Percentiles rank a stretch among this genome's conserved stretches.
phyloP scores from a whole-genome alignment of 2,329 filamentous ascomycete species.

The Aspergillus nomiae region DNA sequence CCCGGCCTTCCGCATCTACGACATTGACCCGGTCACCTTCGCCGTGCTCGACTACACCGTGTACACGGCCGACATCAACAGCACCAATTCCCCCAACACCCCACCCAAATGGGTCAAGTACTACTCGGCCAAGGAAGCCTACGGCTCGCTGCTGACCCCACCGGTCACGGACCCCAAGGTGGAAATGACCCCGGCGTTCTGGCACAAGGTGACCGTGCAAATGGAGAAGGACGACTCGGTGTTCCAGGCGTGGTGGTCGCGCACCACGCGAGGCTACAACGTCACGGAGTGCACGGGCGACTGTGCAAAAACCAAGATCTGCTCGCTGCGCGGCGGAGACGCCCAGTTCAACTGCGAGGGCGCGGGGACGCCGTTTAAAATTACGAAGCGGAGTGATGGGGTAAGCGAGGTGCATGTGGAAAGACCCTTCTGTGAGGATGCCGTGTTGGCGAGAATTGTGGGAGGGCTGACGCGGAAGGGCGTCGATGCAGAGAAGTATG shows the following conservation, averaged over 20 bases:
- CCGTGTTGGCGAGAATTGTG: conserved; percentile 26
- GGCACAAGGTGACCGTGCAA: conserved; percentile 58
- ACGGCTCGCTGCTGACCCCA: conserved; percentile 51
- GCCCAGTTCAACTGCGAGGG: conserved; percentile 55
- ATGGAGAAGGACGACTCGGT: conserved; percentile 48
- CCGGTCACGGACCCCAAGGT: conserved; percentile 39
- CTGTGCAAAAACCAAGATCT: conserved; percentile 53
- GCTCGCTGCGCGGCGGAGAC: conserved; percentile 55
- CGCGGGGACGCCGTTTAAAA: conserved; percentile 28
- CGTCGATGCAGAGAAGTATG: background rate
- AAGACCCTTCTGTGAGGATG: conserved; percentile 27
- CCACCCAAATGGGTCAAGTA: conserved; percentile 56
- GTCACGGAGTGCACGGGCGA: conserved; percentile 44
- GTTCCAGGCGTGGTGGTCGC: conserved; percentile 52
- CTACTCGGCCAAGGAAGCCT: conserved; percentile 59
- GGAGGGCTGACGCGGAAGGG: conserved; percentile 18
- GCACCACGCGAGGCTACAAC: conserved; percentile 53
- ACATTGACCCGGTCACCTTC: conserved; percentile 60
- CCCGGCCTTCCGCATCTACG: conserved; percentile 61
- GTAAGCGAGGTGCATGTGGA: conserved; percentile 7
- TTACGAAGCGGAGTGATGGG: conserved; percentile 30
- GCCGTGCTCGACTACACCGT: conserved; percentile 56
- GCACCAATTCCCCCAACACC: conserved; percentile 28
- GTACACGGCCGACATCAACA: conserved; percentile 55
- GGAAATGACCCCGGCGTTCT: conserved; percentile 60